Conservation (phyloP, 257 asterid genomes). For the Plantago major region DNA sequence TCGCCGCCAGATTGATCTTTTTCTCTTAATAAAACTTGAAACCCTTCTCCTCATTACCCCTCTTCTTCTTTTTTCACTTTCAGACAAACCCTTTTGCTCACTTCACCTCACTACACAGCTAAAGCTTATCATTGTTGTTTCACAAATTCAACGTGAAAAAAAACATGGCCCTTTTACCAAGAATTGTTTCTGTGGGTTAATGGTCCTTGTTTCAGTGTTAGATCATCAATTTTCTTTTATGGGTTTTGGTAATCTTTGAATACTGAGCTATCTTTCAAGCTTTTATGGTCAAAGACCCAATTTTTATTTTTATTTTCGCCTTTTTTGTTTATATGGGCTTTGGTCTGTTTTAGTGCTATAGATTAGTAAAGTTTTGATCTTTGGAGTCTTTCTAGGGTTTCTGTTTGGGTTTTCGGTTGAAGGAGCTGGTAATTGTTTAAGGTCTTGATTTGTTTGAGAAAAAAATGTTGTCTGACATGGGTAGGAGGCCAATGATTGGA, state of each 20-base stretch:
- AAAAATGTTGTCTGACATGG: constrained; percentile 70
- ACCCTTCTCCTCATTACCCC: constrained; percentile 22
- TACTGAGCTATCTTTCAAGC: constrained; percentile 19
- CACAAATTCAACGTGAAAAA: constrained; percentile 17
- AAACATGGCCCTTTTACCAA: constrained; percentile 23
- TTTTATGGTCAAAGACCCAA: constrained; percentile 36
- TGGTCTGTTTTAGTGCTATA: constrained; percentile 7
- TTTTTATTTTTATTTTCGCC: constrained; percentile 33
- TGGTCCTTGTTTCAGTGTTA: constrained; percentile 21
- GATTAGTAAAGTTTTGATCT: constrained; percentile 19
- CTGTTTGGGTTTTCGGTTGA: constrained; percentile 16
- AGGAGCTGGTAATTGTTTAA: constrained; percentile 25
- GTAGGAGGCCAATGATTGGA: constrained; percentile 69
- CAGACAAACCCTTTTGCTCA: constrained; percentile 28
- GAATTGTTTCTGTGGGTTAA: constrained; percentile 16
- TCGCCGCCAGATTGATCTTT: constrained; percentile 79
- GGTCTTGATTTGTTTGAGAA: constrained; percentile 21
- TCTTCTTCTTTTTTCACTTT: constrained; percentile 11
- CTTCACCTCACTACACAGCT: constrained; percentile 16
- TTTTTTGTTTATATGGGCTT: constrained; percentile 25
- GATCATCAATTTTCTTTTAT: constrained; percentile 28
- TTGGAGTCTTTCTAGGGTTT: constrained; percentile 24
- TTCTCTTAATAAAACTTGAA: constrained; percentile 22
- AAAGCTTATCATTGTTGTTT: neutral
- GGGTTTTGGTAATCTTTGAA: constrained; percentile 17